These are phyloP conservation scores for Trichoderma sp. DNA, from an alignment of 2,329 filamentous ascomycete genomes.

Conservation along the genomic window DNA sequence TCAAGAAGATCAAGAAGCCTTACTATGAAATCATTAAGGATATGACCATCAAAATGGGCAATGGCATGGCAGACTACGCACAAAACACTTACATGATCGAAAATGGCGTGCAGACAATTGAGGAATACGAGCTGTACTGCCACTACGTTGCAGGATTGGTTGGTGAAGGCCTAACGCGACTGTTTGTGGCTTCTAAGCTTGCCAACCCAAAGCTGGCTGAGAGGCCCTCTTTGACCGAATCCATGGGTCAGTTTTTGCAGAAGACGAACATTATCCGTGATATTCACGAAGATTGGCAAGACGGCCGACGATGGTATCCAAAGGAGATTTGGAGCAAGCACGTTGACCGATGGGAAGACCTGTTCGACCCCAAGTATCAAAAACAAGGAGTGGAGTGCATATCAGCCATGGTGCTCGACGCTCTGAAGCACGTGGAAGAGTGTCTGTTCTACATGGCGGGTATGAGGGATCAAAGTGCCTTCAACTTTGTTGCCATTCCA, in stretches of 20 bases:
- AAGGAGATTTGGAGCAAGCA: conserved; percentile 97
- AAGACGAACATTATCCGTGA: conserved; percentile 99
- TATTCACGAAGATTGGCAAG: conserved; percentile 82
- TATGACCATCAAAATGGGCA: conserved; percentile 91
- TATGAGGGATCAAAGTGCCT: conserved; percentile 91
- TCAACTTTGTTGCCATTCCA: conserved; percentile 98
- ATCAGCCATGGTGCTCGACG: conserved; percentile 92
- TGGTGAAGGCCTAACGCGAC: conserved; percentile 83
- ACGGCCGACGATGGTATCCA: conserved; percentile 89
- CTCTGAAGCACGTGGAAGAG: conserved; percentile 81
- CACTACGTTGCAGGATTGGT: conserved; percentile 99
- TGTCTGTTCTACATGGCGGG: conserved; percentile 98
- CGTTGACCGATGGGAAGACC: conserved; percentile 81
- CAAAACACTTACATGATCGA: conserved; percentile 77
- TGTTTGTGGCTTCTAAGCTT: conserved; percentile 84
- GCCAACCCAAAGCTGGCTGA: conserved; percentile 82
- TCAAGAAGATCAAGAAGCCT: conserved; percentile 69
- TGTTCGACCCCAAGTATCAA: conserved; percentile 78
- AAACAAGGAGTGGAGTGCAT: conserved; percentile 78
- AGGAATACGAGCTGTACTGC: conserved; percentile 95
- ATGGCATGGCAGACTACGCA: conserved; percentile 97
- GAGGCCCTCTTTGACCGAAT: conserved; percentile 78
- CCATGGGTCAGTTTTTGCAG: conserved; percentile 96
- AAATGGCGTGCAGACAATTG: conserved; percentile 75
- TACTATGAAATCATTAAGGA: conserved; percentile 89